Conservation (phyloP, 139 green algal species). For the Zygnema cylindricum region DNA sequence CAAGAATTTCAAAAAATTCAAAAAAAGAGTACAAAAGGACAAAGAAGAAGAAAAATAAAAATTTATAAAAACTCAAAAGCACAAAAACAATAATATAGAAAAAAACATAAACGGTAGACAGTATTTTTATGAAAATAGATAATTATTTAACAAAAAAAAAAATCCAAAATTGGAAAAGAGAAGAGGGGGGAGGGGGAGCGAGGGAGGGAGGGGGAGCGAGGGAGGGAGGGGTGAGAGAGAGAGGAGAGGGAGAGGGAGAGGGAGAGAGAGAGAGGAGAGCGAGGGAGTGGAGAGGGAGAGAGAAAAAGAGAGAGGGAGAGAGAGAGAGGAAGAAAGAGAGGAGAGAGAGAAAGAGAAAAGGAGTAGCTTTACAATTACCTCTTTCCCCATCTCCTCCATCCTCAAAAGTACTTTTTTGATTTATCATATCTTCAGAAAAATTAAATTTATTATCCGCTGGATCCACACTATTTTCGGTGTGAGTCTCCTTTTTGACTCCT, state of each 20-base stretch:
- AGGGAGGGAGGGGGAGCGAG: background rate
- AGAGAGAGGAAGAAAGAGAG: background rate
- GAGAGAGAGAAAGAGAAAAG: conserved; percentile 1
- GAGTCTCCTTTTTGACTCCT: background rate
- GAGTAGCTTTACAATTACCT: background rate
- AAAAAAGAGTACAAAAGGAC: too few relatives aligned
- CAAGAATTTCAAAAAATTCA: too few relatives aligned
- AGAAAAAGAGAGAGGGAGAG: background rate
- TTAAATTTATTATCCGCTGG: too few relatives aligned
- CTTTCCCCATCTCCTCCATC: too few relatives aligned
- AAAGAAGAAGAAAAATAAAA: too few relatives aligned
- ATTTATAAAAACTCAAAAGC: too few relatives aligned
- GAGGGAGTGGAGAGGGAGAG: background rate
- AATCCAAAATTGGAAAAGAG: background rate
- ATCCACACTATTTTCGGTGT: background rate
- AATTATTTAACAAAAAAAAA: too few relatives aligned
- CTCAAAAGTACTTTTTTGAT: too few relatives aligned
- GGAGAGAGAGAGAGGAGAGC: conserved; percentile 2
- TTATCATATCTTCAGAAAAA: background rate
- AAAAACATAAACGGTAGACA: too few relatives aligned
- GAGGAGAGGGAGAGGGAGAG: conserved; percentile 5
- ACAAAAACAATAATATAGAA: too few relatives aligned
- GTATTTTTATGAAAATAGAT: too few relatives aligned
- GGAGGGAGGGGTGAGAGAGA: background rate
- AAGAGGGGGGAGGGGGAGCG: conserved; percentile 16